phyloP scores from a whole-genome alignment of 1,284 basidiomycete genomes.

The Chalciporus piperatoides region DNA sequence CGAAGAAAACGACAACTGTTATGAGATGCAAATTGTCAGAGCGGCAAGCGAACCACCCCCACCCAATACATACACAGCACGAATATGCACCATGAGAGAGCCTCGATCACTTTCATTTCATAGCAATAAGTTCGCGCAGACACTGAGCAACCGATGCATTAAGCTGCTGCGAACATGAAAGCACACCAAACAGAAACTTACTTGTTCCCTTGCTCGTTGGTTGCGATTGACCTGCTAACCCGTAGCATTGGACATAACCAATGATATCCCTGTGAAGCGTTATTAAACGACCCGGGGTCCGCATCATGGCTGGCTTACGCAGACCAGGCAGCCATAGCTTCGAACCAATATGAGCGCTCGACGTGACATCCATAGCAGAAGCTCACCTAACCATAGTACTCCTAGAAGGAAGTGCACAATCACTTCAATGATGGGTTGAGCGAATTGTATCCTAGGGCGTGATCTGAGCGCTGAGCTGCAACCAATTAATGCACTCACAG shows the following conservation, averaged over 20 bases:
- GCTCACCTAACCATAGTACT: conserved; percentile 65
- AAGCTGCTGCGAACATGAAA: conserved; percentile 1
- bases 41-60: conserved; percentile 36
- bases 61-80: conserved; percentile 48
- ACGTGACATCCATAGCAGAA: not conserved
- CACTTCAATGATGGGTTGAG: conserved; percentile 61
- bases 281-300: conserved; percentile 3
- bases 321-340: conserved; percentile 73
- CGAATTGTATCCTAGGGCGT: conserved; percentile 56
- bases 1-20: conserved; percentile 43
- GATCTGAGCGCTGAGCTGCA: not conserved
- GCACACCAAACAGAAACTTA: conserved; percentile 31
- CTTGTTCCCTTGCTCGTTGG: conserved; percentile 54
- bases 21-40: conserved; percentile 32
- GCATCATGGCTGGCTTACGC: conserved; percentile 43
- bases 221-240: conserved; percentile 42
- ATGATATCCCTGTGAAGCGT: conserved; percentile 59
- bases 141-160: conserved; percentile 39
- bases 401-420: conserved; percentile 51
- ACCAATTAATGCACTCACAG: conserved; percentile 38
- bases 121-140: conserved; percentile 59
- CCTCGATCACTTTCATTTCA: conserved; percentile 73
- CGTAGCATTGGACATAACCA: conserved; percentile 60
- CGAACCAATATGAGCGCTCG: conserved; percentile 9
- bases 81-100: conserved; percentile 75